These are phyloP conservation scores for Halophytophthora batemanensis DNA, from an alignment of 352 stramenopile species.

Conservation along the genomic window DNA sequence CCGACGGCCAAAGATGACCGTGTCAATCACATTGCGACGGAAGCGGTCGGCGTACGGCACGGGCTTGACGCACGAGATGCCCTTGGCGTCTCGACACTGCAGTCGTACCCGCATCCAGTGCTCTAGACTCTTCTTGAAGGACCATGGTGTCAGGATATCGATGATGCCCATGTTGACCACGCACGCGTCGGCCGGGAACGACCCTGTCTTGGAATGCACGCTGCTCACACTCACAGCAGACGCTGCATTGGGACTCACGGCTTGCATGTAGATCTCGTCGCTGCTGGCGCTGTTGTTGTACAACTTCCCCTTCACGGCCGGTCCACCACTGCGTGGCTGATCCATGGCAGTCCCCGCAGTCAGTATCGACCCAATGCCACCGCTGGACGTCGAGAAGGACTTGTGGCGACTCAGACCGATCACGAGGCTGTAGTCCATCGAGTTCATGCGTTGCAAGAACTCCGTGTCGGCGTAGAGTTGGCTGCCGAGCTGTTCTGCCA, in stretches of 20 bases:
- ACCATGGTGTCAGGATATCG: constrained; percentile 96
- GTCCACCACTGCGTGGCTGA: constrained; percentile 18
- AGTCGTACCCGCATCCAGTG: constrained; percentile 80
- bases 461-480: constrained; percentile 91
- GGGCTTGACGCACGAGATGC: constrained; percentile 84
- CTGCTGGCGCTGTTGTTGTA: constrained; percentile 27
- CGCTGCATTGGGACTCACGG: constrained; percentile 41
- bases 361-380: constrained; percentile 26
- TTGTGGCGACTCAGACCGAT: constrained; percentile 87
- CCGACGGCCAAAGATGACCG: constrained; percentile 72
- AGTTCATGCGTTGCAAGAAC: constrained; percentile 94
- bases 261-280: constrained; percentile 58
- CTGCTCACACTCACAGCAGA: constrained; percentile 23
- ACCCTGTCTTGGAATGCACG: constrained; percentile 24
- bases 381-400: constrained; percentile 33
- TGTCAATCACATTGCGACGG: constrained; percentile 79
- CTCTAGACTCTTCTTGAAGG: constrained; percentile 91
- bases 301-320: constrained; percentile 29
- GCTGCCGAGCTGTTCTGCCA: constrained; percentile 65
- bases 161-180: constrained; percentile 97
- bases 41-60: constrained; percentile 82
- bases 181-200: constrained; percentile 62
- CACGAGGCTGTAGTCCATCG: constrained; percentile 97
- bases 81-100: constrained; percentile 70
- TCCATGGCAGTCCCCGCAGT: constrained; percentile 1